Conservation (phyloP, 164 flowering plant species). For the Nymphaea colorata region DNA sequence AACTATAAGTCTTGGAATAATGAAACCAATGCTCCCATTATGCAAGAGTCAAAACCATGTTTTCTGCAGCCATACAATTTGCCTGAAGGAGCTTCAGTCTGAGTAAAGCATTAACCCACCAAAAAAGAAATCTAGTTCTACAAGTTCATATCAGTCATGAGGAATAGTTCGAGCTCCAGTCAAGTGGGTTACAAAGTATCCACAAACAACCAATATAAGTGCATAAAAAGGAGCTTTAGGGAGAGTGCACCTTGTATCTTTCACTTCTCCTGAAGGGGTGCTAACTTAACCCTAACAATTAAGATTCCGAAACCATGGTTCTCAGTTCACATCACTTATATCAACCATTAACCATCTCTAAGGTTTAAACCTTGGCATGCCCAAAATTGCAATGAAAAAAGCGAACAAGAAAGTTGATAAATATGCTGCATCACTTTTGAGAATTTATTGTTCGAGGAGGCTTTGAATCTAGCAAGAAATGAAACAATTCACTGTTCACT, state of each 20-base stretch:
- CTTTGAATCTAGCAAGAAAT: constrained; percentile 19
- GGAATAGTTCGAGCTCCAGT: constrained; percentile 4
- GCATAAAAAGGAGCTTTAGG: constrained; percentile 9
- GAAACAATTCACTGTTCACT: constrained; percentile 27
- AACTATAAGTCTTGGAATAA: constrained; percentile 28
- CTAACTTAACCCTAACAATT: constrained; percentile 7
- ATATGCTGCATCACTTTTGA: too few species aligned
- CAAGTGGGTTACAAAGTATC: constrained; percentile 5
- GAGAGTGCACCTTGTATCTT: constrained; percentile 3
- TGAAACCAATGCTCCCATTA: constrained; percentile 44
- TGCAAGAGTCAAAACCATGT: constrained; percentile 53
- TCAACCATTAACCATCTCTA: constrained; percentile 5
- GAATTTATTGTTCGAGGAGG: too few species aligned
- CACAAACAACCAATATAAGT: constrained; percentile 4
- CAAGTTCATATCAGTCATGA: not conserved
- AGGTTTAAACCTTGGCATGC: constrained; percentile 3
- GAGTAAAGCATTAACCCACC: not conserved
- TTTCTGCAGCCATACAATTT: constrained; percentile 1
- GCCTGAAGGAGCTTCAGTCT: not conserved
- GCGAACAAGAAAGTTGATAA: too few species aligned
- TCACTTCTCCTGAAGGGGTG: constrained; percentile 6
- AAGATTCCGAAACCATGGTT: constrained; percentile 5
- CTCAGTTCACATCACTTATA: constrained; percentile 4
- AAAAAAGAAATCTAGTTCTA: not conserved
- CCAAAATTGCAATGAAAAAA: not conserved